Conservation (phyloP, 345 rosid species). For the Cardamine occulta region DNA sequence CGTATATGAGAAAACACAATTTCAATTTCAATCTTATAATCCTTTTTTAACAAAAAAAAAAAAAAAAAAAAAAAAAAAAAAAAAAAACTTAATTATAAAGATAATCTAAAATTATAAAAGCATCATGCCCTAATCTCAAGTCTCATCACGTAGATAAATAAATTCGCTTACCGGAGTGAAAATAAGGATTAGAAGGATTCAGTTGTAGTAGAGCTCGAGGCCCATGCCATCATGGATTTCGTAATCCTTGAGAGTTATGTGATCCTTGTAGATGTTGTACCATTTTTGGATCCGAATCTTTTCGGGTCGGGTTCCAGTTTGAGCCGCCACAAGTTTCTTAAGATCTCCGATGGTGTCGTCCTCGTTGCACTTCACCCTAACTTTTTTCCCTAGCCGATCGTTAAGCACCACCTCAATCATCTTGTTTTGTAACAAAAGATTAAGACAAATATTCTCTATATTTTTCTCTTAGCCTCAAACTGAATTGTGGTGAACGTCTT, state of each 20-base stretch:
- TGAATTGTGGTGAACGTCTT: neutral
- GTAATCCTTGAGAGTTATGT: conserved; percentile 74
- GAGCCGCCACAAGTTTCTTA: conserved; percentile 83
- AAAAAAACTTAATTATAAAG: neutral
- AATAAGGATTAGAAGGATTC: neutral
- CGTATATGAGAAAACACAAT: too few relatives aligned
- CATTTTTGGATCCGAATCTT: conserved; percentile 54
- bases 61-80: too few relatives aligned
- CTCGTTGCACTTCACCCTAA: conserved; percentile 80
- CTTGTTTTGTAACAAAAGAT: conserved; percentile 18
- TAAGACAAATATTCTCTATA: neutral
- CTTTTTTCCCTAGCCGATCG: conserved; percentile 74
- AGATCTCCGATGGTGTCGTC: conserved; percentile 79
- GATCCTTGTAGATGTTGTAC: conserved; percentile 70
- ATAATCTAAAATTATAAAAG: neutral
- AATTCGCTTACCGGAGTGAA: neutral
- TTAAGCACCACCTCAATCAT: conserved; percentile 86
- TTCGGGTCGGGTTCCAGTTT: conserved; percentile 57
- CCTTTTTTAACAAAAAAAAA: too few relatives aligned
- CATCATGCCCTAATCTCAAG: neutral
- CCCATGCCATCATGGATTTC: conserved; percentile 83
- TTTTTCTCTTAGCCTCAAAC: too few relatives aligned
- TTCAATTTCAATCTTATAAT: neutral
- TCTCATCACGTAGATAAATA: too few relatives aligned
- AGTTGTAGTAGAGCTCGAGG: conserved; percentile 75